A percentile compares a stretch with the other conserved stretches of the same genome.
phyloP scores from a whole-genome alignment of 495 filamentous ascomycete species.

The Penicillium egyptiacum region DNA sequence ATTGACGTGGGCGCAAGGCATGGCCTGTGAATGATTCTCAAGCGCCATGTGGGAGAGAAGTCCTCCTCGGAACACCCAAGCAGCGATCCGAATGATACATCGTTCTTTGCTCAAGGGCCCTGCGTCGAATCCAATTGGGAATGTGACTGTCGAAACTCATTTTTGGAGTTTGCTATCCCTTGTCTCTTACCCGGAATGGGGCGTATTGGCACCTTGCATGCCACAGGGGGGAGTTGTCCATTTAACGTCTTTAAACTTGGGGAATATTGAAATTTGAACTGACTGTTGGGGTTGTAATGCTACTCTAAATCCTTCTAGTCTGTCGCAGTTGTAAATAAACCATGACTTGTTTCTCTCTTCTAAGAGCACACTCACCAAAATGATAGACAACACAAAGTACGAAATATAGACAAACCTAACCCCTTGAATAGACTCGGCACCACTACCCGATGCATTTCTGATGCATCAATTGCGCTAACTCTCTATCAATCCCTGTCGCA shows the following conservation, averaged over 20 bases:
- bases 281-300: background rate
- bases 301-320: background rate
- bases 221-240: constrained; percentile 16
- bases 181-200: constrained; percentile 20
- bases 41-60: constrained; percentile 20
- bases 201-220: constrained; percentile 31
- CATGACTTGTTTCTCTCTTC: background rate
- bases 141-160: constrained; percentile 8
- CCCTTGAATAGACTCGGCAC: constrained; percentile 1
- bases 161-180: constrained; percentile 18
- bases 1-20: constrained; percentile 29
- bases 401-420: background rate
- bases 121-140: constrained; percentile 9
- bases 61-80: background rate
- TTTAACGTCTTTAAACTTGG: background rate
- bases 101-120: constrained; percentile 14
- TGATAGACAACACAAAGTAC: background rate
- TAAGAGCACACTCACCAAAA: background rate
- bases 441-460: constrained; percentile 5
- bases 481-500: background rate
- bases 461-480: constrained; percentile 5
- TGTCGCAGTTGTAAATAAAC: background rate
- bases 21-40: constrained; percentile 21
- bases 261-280: background rate
- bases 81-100: constrained; percentile 21